Percentiles rank a stretch among this genome's conserved stretches.
These are phyloP conservation scores for Termitomyces titanicus DNA, from an alignment of 768 basidiomycete species.

Conservation along the genomic window DNA sequence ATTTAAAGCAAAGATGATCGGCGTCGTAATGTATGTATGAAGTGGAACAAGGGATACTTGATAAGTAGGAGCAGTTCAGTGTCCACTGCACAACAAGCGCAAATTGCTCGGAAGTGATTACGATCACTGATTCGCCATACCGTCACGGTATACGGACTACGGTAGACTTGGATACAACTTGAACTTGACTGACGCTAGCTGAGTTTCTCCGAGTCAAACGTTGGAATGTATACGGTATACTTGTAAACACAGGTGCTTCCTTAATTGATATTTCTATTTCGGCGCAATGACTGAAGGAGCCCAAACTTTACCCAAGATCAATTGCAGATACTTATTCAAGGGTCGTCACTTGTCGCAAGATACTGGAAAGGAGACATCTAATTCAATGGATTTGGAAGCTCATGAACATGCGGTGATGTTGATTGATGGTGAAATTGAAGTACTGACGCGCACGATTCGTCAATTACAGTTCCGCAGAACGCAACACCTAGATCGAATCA, in stretches of 20 bases:
- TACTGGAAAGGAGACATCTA: background rate
- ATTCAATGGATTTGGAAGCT: background rate
- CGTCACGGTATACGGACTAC: too few species aligned
- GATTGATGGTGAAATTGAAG: constrained; percentile 41
- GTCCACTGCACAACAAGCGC: constrained; percentile 6
- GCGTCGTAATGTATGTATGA: background rate
- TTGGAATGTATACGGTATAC: too few species aligned
- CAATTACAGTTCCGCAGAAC: constrained; percentile 39
- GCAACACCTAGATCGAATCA: constrained; percentile 39
- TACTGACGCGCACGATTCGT: constrained; percentile 34
- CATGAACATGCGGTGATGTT: constrained; percentile 39
- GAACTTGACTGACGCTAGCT: too few species aligned
- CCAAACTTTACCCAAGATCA: too few species aligned
- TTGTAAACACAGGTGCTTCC: too few species aligned
- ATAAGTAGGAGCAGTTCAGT: too few species aligned
- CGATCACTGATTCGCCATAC: too few species aligned
- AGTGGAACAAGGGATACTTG: background rate
- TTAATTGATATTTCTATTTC: too few species aligned
- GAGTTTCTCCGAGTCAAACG: too few species aligned
- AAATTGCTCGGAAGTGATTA: too few species aligned
- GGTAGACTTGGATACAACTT: too few species aligned
- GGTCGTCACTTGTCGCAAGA: background rate
- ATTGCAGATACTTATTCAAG: background rate
- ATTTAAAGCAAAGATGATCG: background rate
- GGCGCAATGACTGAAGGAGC: too few species aligned